Base-by-base conservation (phyloP, 495 filamentous ascomycete species). In the Chaetomium cochliodes region DNA sequence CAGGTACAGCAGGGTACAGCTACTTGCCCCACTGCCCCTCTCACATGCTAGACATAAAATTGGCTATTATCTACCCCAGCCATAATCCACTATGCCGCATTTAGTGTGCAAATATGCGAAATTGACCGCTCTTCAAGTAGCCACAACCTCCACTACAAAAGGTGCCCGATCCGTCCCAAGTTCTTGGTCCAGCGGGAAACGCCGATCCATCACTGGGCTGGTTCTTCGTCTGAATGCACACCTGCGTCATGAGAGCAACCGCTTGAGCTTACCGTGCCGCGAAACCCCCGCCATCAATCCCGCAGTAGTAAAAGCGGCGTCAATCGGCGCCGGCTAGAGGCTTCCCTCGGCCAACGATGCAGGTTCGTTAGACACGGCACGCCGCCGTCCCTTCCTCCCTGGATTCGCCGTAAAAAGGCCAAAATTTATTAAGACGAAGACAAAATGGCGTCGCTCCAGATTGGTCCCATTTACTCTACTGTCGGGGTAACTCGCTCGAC, bases 401-500 rank as follows among this genome's bases (percentile, higher is more conserved):
- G 50, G 25, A 37, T 2, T 42, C 37, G 52, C 39, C 25, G 42
- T 49, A 12, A 15, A 15, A 22, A 59, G 54, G 62, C 47, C 37
- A 60, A 26, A 41, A 12, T 57, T 56, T 55, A 50, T 64, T 69
- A 65, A 65, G 58, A 51, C 25, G 26, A 56, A 53, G 51, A 30
- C 55, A 70, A 37, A 30, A 75, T 75, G 73, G 66, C 69, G 50
- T 65, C 65, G 20, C 52, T 65, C 33, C 64, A 69, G 67, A 60
- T 69, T 58, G 65, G 64, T 52, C 67, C 66, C n/a, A 60, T 60
- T 53, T 66, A 65, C 49, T 63, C 59, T 30, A 53, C 67, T 55
- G 58, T 62, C 64, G 67, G 69, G 50, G 63, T 73, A 55, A 61
- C 68, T 57, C 69, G 65, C 44, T 60, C 70, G 42, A 62, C 69